Conservation (phyloP, 1,139 yeast genomes). For the Kazachstania sp. region DNA sequence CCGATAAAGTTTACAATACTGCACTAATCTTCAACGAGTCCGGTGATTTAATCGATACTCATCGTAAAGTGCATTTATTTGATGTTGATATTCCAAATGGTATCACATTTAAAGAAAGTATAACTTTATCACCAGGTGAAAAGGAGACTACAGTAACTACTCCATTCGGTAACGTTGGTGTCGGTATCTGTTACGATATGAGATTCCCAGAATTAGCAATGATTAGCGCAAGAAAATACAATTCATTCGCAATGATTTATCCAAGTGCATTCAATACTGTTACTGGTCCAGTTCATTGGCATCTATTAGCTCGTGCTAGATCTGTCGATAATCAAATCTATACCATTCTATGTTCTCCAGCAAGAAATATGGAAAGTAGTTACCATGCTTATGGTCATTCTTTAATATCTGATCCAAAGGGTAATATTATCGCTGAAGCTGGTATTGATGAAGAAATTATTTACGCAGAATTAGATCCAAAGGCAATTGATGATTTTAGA, state of each 20-base stretch:
- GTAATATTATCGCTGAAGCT: constrained; percentile 73
- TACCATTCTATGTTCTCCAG: constrained; percentile 79
- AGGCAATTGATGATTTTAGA: constrained; percentile 52
- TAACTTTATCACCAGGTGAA: constrained; percentile 66
- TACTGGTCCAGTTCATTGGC: constrained; percentile 95
- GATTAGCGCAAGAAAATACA: constrained; percentile 56
- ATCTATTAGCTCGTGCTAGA: constrained; percentile 71
- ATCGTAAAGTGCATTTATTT: constrained; percentile 80
- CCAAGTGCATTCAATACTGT: constrained; percentile 96
- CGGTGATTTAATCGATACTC: constrained; percentile 75
- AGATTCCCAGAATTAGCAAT: constrained; percentile 87
- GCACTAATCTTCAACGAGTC: constrained; percentile 61
- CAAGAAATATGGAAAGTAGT: constrained; percentile 57
- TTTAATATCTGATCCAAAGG: constrained; percentile 76
- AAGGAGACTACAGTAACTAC: constrained; percentile 70
- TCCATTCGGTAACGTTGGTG: constrained; percentile 69
- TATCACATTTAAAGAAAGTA: constrained; percentile 76
- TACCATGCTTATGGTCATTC: constrained; percentile 95
- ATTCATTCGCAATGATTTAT: constrained; percentile 81
- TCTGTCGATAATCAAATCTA: constrained; percentile 86
- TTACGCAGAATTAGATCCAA: constrained; percentile 70
- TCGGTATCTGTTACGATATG: constrained; percentile 89
- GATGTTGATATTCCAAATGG: constrained; percentile 89
- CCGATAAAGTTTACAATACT: constrained; percentile 67
- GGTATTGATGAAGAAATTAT: constrained; percentile 77